A percentile compares a stretch with the other conserved stretches of the same genome.
phyloP scores from a whole-genome alignment of 2,329 filamentous ascomycete genomes.

The Alternaria tenuissima region DNA sequence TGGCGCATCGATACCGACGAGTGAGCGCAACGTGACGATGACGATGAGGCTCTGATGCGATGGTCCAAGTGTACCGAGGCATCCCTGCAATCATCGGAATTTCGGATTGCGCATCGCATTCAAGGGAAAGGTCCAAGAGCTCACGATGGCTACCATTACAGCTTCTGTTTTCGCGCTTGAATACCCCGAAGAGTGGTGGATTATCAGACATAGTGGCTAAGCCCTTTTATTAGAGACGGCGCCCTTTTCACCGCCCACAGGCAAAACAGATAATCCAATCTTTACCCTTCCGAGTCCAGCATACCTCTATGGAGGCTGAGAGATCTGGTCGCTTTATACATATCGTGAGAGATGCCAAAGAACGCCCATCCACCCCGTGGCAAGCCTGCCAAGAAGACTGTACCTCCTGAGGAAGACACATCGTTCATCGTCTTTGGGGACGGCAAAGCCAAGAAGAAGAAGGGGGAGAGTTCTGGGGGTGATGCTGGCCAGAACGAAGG shows the following conservation, averaged over 20 bases:
- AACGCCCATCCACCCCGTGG: constrained; percentile 59
- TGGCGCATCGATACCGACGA: background rate
- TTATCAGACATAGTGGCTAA: constrained; percentile 20
- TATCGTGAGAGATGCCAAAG: constrained; percentile 53
- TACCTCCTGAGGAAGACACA: constrained; percentile 56
- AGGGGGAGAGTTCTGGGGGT: constrained; percentile 30
- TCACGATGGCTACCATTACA: constrained; percentile 13
- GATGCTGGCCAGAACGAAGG: constrained; percentile 22
- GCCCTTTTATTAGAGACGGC: constrained; percentile 24
- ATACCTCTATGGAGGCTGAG: constrained; percentile 17
- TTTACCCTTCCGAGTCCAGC: constrained; percentile 4
- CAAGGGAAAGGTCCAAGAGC: background rate
- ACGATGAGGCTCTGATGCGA: constrained; percentile 9
- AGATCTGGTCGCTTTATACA: background rate
- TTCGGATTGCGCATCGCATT: constrained; percentile 16
- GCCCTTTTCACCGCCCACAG: constrained; percentile 23
- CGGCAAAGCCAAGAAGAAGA: constrained; percentile 55
- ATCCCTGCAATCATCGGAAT: constrained; percentile 25
- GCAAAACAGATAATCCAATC: constrained; percentile 7
- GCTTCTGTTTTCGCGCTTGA: too few species aligned
- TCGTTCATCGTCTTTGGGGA: constrained; percentile 60
- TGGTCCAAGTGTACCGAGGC: constrained; percentile 25
- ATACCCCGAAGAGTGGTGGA: background rate
- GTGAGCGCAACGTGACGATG: constrained; percentile 1
- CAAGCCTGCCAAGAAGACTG: constrained; percentile 52